phyloP scores from a whole-genome alignment of 2,329 filamentous ascomycete species.

The Penicillium sp. region DNA sequence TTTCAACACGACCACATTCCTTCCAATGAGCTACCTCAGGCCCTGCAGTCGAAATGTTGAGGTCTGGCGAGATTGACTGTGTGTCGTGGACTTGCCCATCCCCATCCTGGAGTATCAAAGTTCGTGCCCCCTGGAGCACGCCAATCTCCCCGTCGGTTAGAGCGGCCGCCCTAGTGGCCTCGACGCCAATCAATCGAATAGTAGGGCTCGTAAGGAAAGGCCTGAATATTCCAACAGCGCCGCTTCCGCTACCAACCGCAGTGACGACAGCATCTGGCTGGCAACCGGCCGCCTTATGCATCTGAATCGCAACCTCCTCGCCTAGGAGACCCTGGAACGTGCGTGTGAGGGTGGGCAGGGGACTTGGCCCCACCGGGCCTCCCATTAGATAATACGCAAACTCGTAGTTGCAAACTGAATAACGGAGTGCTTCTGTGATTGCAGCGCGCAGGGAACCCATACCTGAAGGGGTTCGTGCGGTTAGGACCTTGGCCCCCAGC shows the following conservation, averaged over 20 bases:
- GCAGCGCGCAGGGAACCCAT: constrained; percentile 25
- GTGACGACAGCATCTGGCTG: constrained; percentile 25
- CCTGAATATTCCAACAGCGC: constrained; percentile 24
- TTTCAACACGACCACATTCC: constrained; percentile 25
- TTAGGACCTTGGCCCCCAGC: constrained; percentile 25
- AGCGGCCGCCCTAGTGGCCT: constrained; percentile 19
- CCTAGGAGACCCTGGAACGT: constrained; percentile 26
- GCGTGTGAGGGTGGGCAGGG: constrained; percentile 24
- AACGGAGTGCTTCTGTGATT: constrained; percentile 28
- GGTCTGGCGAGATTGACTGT: constrained; percentile 25
- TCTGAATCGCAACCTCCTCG: constrained; percentile 26
- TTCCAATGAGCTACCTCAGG: constrained; percentile 28
- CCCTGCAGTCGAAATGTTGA: constrained; percentile 26
- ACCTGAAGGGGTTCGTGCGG: constrained; percentile 22
- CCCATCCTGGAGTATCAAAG: constrained; percentile 22
- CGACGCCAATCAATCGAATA: constrained; percentile 19
- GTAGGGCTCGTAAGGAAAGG: constrained; percentile 17
- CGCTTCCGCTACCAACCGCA: constrained; percentile 23
- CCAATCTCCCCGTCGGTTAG: constrained; percentile 20
- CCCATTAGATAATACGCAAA: constrained; percentile 28
- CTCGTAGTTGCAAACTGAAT: constrained; percentile 27
- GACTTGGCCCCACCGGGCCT: constrained; percentile 24
- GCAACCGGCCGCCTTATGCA: constrained; percentile 17
- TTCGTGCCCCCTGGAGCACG: constrained; percentile 26
- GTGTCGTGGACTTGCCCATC: constrained; percentile 26